These are phyloP conservation scores for Eudorina sp. DNA, from an alignment of 139 green algal species.

Conservation along the genomic window DNA sequence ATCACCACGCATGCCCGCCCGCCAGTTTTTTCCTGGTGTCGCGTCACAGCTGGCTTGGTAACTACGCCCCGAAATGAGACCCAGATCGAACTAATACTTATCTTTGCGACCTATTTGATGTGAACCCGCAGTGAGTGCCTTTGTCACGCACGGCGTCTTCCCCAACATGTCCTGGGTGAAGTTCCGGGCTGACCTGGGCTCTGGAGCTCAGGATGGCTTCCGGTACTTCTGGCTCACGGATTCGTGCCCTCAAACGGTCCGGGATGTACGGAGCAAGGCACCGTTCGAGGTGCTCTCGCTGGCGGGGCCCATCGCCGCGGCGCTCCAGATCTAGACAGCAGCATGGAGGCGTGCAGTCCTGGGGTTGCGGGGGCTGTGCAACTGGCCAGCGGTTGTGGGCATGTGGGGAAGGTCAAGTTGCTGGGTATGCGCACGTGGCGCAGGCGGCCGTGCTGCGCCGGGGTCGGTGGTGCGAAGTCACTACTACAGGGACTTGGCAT, in stretches of 20 bases:
- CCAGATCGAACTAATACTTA: too few relatives aligned
- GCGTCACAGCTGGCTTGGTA: too few relatives aligned
- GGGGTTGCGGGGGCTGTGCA: not conserved
- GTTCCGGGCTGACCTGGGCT: conserved; percentile 76
- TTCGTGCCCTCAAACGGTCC: conserved; percentile 89
- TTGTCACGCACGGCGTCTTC: conserved; percentile 98
- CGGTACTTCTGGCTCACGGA: conserved; percentile 98
- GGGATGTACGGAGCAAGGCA: conserved; percentile 69
- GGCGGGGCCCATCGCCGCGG: conserved; percentile 88
- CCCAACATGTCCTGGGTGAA: conserved; percentile 89
- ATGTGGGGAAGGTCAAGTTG: too few relatives aligned
- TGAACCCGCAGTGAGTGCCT: conserved; percentile 88
- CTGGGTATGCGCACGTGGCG: too few relatives aligned
- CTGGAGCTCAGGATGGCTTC: conserved; percentile 71
- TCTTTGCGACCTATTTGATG: too few relatives aligned
- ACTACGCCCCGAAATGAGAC: too few relatives aligned
- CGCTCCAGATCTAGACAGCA: conserved; percentile 88
- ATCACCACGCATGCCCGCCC: too few relatives aligned
- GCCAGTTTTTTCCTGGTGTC: too few relatives aligned
- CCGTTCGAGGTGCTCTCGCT: conserved; percentile 96
- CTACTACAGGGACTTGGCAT: too few relatives aligned
- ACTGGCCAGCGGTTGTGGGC: too few relatives aligned
- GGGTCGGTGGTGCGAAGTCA: too few relatives aligned
- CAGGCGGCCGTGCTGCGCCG: too few relatives aligned
- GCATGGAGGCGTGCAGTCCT: not conserved